Percentiles rank a stretch among this genome's conserved stretches.
These are phyloP conservation scores for Prunus dulcis DNA, from an alignment of 306 rosid species.

Conservation along the genomic window DNA sequence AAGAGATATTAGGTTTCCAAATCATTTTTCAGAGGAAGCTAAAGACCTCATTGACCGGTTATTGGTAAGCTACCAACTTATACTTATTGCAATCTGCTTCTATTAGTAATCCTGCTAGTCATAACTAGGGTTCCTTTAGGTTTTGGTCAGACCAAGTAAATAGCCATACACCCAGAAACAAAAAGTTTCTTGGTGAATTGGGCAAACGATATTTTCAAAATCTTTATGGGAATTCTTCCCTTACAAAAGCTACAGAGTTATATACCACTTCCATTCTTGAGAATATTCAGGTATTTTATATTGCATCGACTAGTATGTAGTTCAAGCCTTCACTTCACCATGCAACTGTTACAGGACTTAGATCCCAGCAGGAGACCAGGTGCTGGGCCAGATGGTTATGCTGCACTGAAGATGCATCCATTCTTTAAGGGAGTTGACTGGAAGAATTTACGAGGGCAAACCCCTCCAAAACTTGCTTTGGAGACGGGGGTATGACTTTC, in stretches of 20 bases:
- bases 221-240: neutral
- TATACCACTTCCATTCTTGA: neutral
- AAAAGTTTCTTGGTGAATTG: neutral
- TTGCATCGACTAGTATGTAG: slow-evolving; percentile 13
- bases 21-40: slow-evolving; percentile 81
- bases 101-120: neutral
- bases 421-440: slow-evolving; percentile 87
- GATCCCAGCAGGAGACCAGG: slow-evolving; percentile 91
- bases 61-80: slow-evolving; percentile 50
- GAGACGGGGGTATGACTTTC: slow-evolving; percentile 59
- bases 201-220: neutral
- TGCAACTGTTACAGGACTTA: slow-evolving; percentile 61
- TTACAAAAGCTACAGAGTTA: neutral
- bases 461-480: slow-evolving; percentile 75
- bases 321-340: slow-evolving; percentile 3
- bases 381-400: slow-evolving; percentile 84
- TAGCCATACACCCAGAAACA: neutral
- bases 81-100: neutral
- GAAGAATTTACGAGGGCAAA: slow-evolving; percentile 55
- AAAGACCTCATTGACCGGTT: slow-evolving; percentile 80
- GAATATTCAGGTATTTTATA: neutral
- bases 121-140: neutral
- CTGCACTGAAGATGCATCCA: slow-evolving; percentile 67
- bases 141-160: neutral
- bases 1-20: slow-evolving; percentile 90